Evolutionary conservation across 768 basidiomycete species (phyloP), one percentile per base, ranked within the genome.

Genomic region (Sporobolomyces pararoseus): DNA sequence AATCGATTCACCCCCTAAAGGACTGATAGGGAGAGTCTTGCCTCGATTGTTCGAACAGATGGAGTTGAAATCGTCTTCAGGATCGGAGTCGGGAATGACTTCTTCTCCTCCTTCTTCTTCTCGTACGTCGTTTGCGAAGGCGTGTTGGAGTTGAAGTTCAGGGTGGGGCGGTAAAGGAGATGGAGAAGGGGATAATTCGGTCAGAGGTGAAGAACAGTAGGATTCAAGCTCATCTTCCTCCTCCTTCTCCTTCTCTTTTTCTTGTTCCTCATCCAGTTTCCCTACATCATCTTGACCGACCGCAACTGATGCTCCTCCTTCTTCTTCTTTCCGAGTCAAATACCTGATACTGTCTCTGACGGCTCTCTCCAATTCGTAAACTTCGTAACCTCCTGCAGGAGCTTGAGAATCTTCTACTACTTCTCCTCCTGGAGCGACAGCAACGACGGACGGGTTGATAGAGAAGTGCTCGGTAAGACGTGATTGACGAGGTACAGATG

Each of bases 31-130:
- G n/a, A n/a, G n/a, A n/a, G n/a, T n/a, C n/a, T n/a, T n/a, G n/a
- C n/a, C n/a, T n/a, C n/a, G n/a, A n/a, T n/a, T n/a, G n/a, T n/a
- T n/a, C n/a, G n/a, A n/a, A n/a, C n/a, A n/a, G n/a, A n/a, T n/a
- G n/a, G n/a, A n/a, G n/a, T n/a, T n/a, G 4, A 10, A 53, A 23
- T 70, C 68, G 51, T 64, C 68, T 14, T 64, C 63, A 14, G 47
- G 39, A 49, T 70, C 68, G 31, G 68, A 70, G 32, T 64, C 68
- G 23, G 32, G 42, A n/a, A 62, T 31, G 1, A 37, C 37, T 21
- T 54, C 53, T 34, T 35, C 35, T 31, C 35, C 23, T 25, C 57
- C 4, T 58, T 46, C n/a, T 23, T n/a, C 32, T 17, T 23, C 46
- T 50, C 65, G 35, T 42, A 42, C 42, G n/a, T 55, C 53, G 51